Evolutionary conservation across 2,329 filamentous ascomycete species (phyloP).

Genomic region (Curvularia sp.): DNA sequence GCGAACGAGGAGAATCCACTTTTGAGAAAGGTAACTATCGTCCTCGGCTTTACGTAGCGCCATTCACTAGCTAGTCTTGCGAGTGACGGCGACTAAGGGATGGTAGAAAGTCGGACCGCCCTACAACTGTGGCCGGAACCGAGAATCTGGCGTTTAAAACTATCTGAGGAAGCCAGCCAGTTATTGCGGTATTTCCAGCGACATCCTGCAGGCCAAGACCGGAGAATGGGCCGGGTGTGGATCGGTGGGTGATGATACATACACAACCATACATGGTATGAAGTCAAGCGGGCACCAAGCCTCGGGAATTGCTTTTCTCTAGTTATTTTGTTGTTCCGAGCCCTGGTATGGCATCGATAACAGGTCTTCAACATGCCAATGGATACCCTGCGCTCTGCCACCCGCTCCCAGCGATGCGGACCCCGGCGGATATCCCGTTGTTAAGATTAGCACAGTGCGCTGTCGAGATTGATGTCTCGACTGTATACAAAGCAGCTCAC

Average conservation of each 20-base stretch:
- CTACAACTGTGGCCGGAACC: conserved; percentile 7
- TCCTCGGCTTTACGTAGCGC: conserved; percentile 15
- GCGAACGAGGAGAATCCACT: conserved; percentile 15
- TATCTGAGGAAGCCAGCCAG: not conserved
- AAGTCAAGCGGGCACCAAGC: not conserved
- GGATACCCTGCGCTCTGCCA: not conserved
- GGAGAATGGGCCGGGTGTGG: conserved; percentile 1
- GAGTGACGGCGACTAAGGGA: conserved; percentile 5
- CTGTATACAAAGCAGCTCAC: conserved; percentile 15
- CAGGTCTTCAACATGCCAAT: conserved; percentile 3
- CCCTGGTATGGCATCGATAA: not conserved
- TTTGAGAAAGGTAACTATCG: not conserved
- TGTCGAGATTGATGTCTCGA: conserved; percentile 2
- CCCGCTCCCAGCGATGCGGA: conserved; percentile 10
- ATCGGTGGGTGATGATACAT: not conserved
- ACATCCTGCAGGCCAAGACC: conserved; percentile 8
- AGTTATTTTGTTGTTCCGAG: not conserved
- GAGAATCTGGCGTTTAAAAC: conserved; percentile 6
- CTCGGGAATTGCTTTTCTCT: conserved; percentile 8
- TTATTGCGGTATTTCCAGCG: conserved; percentile 2
- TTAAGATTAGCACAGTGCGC: conserved; percentile 13
- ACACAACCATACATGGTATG: not conserved
- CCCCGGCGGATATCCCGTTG: conserved; percentile 10
- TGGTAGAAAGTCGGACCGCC: conserved; percentile 4
- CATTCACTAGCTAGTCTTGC: conserved; percentile 8